Evolutionary conservation across 2,329 filamentous ascomycete genomes (phyloP).

Genomic region (Paraphoma chrysanthemicola): DNA sequence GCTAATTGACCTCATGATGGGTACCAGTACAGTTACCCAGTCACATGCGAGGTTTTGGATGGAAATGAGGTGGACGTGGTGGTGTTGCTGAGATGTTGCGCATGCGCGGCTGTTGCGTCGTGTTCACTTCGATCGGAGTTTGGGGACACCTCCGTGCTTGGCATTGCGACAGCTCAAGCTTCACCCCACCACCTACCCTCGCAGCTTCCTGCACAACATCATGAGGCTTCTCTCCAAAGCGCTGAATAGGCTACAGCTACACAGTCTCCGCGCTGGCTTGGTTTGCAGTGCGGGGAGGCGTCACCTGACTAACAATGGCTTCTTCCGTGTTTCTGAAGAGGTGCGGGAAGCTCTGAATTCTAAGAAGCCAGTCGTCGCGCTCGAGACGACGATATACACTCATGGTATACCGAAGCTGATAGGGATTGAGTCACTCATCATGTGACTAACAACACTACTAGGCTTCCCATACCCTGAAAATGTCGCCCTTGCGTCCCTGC

Average conservation of each 20-base stretch:
- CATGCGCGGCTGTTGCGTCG: conserved; percentile 45
- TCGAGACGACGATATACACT: conserved; percentile 97
- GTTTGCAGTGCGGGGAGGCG: conserved; percentile 21
- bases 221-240: conserved; percentile 35
- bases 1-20: conserved; percentile 50
- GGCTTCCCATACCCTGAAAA: conserved; percentile 76
- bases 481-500: conserved; percentile 75
- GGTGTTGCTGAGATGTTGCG: conserved; percentile 18
- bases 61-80: conserved; percentile 11
- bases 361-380: conserved; percentile 83
- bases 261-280: neutral
- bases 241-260: conserved; percentile 22
- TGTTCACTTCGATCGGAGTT: conserved; percentile 45
- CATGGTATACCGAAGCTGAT: conserved; percentile 65
- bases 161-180: conserved; percentile 18
- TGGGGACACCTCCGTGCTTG: conserved; percentile 23
- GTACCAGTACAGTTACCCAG: conserved; percentile 37
- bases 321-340: conserved; percentile 79
- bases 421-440: neutral
- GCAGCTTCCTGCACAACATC: conserved; percentile 8
- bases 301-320: conserved; percentile 54
- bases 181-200: conserved; percentile 16
- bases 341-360: conserved; percentile 77
- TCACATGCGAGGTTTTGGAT: conserved; percentile 35
- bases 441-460: conserved; percentile 34